Evolutionary conservation across 1,139 yeast genomes (phyloP).

Genomic region (Ogataea hybrid): DNA sequence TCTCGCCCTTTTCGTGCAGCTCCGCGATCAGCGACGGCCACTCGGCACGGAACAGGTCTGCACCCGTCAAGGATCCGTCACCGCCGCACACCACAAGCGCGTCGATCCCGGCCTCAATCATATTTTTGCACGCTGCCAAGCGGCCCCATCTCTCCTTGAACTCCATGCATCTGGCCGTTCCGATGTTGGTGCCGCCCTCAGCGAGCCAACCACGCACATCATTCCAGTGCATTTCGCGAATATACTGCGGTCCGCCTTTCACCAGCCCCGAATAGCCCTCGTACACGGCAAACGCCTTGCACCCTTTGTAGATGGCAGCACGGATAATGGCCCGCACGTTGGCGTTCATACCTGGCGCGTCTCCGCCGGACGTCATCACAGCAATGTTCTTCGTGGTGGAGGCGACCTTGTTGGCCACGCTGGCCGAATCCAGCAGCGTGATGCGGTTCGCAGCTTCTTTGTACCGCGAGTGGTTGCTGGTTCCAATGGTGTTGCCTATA

Average conservation of each 20-base stretch:
- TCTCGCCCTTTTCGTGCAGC: conserved; percentile 46
- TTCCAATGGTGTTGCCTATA: conserved; percentile 50
- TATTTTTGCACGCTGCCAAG: conserved; percentile 63
- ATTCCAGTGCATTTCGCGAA: conserved; percentile 69
- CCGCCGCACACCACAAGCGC: conserved; percentile 84
- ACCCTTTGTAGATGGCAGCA: conserved; percentile 67
- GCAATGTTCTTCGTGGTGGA: conserved; percentile 50
- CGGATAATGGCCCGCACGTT: conserved; percentile 78
- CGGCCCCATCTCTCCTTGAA: conserved; percentile 71
- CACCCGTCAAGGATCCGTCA: conserved; percentile 83
- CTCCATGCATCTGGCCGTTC: conserved; percentile 73
- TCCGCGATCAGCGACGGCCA: conserved; percentile 75
- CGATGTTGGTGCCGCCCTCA: conserved; percentile 78
- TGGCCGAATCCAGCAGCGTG: conserved; percentile 1
- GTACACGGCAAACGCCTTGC: conserved; percentile 69
- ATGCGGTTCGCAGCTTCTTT: background rate
- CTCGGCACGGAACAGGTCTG: conserved; percentile 72
- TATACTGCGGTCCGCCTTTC: conserved; percentile 57
- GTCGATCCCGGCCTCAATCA: conserved; percentile 72
- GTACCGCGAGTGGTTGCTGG: conserved; percentile 12
- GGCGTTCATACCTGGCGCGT: conserved; percentile 86
- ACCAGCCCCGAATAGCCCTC: conserved; percentile 82
- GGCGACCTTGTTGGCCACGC: conserved; percentile 1
- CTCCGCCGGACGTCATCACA: conserved; percentile 87
- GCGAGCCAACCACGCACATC: conserved; percentile 76